phyloP scores from a whole-genome alignment of 169 alveolate species.

The Miamiensis avidus region DNA sequence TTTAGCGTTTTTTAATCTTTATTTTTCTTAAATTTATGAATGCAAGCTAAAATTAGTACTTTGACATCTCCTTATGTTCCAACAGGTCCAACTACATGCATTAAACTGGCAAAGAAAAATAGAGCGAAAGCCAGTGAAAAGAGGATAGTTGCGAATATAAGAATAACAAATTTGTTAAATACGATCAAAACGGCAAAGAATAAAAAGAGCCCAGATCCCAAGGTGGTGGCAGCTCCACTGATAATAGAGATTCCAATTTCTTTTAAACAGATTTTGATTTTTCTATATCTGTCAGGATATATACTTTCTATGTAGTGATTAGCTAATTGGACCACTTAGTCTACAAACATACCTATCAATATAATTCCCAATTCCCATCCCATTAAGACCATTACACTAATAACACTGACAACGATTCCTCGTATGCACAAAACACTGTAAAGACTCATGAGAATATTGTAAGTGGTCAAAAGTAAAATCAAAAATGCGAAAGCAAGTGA shows the following conservation, averaged over 20 bases:
- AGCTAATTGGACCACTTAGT: constrained; percentile 30
- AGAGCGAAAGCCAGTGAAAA: neutral
- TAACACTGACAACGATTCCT: no score
- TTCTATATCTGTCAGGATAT: neutral
- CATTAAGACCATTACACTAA: no score
- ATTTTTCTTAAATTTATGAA: no score
- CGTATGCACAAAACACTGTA: no score
- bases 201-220: neutral
- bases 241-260: neutral
- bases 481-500: no score
- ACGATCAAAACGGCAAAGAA: neutral
- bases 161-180: neutral
- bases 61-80: neutral
- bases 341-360: constrained; percentile 27
- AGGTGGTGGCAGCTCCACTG: neutral
- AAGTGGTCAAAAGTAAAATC: no score
- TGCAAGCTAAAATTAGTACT: no score
- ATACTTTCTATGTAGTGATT: constrained; percentile 6
- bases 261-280: no score
- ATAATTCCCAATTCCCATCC: constrained; percentile 37
- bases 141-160: neutral
- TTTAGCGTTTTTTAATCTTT: no score
- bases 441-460: no score
- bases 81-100: neutral
- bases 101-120: neutral